Evolutionary conservation across 768 basidiomycete species (phyloP).

Genomic region (Tulasnella calospora): DNA sequence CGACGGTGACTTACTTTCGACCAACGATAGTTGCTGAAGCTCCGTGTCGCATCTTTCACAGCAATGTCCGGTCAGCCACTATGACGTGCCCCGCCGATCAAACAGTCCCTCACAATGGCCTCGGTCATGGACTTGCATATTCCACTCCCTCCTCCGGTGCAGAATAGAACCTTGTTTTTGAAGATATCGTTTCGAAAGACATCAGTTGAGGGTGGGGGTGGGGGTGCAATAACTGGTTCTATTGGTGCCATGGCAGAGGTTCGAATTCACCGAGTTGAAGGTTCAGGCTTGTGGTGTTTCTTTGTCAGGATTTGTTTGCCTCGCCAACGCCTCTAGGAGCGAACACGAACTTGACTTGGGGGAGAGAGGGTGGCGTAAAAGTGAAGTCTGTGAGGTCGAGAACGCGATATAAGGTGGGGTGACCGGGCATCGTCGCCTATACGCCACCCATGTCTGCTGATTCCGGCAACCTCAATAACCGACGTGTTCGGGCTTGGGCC

Average conservation of each 20-base stretch:
- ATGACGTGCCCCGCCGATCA: neutral
- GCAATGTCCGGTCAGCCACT: slow-evolving; percentile 1
- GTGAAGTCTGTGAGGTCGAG: neutral
- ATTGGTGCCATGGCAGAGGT: neutral
- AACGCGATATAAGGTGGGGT: neutral
- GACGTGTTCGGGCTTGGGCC: neutral
- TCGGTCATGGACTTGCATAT: slow-evolving; percentile 89
- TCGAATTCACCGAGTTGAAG: neutral
- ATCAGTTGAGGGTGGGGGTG: slow-evolving; percentile 1
- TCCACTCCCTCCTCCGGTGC: slow-evolving; percentile 88
- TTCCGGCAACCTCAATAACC: slow-evolving; percentile 11
- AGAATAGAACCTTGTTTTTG: slow-evolving; percentile 84
- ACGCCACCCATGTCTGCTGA: neutral
- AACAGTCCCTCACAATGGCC: slow-evolving; percentile 55
- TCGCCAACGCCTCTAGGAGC: neutral
- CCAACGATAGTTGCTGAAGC: slow-evolving; percentile 78
- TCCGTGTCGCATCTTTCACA: slow-evolving; percentile 70
- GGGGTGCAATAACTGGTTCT: slow-evolving; percentile 1
- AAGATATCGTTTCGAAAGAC: slow-evolving; percentile 60
- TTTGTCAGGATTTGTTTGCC: neutral
- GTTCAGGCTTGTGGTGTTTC: neutral
- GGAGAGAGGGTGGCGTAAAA: neutral
- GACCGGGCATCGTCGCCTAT: neutral
- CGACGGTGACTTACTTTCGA: slow-evolving; percentile 60
- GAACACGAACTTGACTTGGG: neutral